Conservation (phyloP, 2,329 filamentous ascomycete genomes). For the Phialocephala subalpina region DNA sequence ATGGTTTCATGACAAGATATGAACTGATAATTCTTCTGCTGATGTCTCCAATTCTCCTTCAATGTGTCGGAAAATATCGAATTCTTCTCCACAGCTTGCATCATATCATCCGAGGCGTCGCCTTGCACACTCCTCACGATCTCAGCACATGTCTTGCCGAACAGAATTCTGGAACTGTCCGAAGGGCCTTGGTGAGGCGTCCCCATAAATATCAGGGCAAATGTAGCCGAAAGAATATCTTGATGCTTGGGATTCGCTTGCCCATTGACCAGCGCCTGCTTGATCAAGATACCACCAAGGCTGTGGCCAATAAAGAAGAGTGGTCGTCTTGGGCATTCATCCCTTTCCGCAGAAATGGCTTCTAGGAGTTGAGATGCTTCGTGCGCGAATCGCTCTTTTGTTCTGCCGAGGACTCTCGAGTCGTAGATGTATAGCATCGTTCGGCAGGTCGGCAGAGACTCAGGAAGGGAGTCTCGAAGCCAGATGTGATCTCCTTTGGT, state of each 20-base stretch:
- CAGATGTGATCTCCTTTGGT: not conserved
- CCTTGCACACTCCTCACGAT: not conserved
- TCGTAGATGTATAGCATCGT: not conserved
- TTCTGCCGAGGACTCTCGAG: not conserved
- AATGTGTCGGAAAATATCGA: not conserved
- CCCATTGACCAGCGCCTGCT: constrained; percentile 28
- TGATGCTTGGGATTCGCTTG: not conserved
- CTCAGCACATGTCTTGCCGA: not conserved
- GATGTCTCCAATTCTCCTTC: not conserved
- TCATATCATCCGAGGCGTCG: not conserved
- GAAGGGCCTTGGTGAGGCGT: not conserved
- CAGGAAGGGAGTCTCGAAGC: constrained; percentile 12
- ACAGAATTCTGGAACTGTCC: not conserved
- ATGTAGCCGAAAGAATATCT: not conserved
- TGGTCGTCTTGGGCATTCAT: not conserved
- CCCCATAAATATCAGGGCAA: constrained; percentile 13
- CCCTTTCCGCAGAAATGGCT: not conserved
- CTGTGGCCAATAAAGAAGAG: constrained; percentile 34
- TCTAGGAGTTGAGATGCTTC: not conserved
- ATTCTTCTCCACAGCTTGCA: not conserved
- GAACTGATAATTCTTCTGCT: constrained; percentile 6
- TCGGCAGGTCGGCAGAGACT: not conserved
- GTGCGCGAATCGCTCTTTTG: too few relatives aligned
- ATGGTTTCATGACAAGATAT: constrained; percentile 4
- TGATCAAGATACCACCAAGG: constrained; percentile 37